Evolutionary conservation across 805 yeast species (phyloP).

Genomic region (Candida broadrunensis): DNA sequence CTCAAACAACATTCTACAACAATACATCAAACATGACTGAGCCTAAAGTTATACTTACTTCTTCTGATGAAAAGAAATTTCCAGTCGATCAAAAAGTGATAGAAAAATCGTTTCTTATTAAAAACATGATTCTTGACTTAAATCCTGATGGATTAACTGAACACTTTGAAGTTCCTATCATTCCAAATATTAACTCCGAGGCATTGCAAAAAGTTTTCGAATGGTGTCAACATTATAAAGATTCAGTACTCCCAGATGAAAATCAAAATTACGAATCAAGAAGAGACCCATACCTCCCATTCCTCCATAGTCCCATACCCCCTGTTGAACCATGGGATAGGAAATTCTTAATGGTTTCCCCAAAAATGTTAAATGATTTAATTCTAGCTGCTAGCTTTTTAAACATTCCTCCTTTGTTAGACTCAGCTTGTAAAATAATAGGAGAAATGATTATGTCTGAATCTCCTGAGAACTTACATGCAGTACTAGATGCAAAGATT

Average conservation of each 20-base stretch:
- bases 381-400: constrained; percentile 78
- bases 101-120: constrained; percentile 79
- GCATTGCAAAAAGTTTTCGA: constrained; percentile 89
- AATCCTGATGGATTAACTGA: constrained; percentile 59
- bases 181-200: constrained; percentile 84
- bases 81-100: constrained; percentile 79
- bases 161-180: constrained; percentile 78
- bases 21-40: constrained; percentile 4
- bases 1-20: too few species aligned
- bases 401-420: constrained; percentile 70
- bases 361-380: constrained; percentile 80
- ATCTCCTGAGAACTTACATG: constrained; percentile 75
- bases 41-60: constrained; percentile 50
- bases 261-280: constrained; percentile 80
- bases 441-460: constrained; percentile 83
- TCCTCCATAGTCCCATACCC: too few species aligned
- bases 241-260: constrained; percentile 70
- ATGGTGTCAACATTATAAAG: constrained; percentile 95
- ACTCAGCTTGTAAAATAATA: constrained; percentile 77
- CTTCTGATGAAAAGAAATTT: constrained; percentile 80
- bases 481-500: too few species aligned
- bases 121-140: constrained; percentile 80
- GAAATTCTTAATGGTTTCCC: constrained; percentile 90
- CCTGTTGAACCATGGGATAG: constrained; percentile 97
- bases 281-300: too few species aligned